Evolutionary conservation across 495 filamentous ascomycete genomes (phyloP).

Genomic region (Staphylotrichum tortipilum): DNA sequence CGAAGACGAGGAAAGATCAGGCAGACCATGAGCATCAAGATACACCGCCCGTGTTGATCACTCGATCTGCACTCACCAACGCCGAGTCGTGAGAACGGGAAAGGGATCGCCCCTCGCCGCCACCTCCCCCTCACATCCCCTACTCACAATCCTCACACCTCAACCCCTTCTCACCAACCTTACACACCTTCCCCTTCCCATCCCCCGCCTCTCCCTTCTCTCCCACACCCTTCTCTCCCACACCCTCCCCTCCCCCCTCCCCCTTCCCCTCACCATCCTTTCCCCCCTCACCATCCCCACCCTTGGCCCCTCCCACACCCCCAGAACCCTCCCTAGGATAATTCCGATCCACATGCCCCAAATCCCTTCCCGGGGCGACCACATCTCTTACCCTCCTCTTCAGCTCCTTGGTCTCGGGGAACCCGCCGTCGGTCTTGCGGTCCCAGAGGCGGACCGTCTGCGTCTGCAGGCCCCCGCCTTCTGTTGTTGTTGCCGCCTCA

Average conservation of each 20-base stretch:
- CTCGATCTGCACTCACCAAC: too few species aligned
- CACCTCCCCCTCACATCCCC: neutral
- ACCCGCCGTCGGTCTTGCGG: conserved; percentile 78
- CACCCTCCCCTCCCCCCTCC: neutral
- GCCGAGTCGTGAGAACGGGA: too few species aligned
- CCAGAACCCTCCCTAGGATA: conserved; percentile 8
- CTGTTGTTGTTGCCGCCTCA: neutral
- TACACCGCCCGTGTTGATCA: too few species aligned
- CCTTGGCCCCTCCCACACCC: neutral
- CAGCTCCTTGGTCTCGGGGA: conserved; percentile 86
- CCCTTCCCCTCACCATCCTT: neutral
- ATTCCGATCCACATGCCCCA: conserved; percentile 73
- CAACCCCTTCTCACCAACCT: neutral
- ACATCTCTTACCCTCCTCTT: conserved; percentile 81
- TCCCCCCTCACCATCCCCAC: neutral
- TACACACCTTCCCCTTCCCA: neutral
- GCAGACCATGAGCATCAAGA: too few species aligned
- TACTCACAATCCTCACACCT: conserved; percentile 43
- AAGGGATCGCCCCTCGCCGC: too few species aligned
- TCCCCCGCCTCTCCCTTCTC: neutral
- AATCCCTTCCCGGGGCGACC: conserved; percentile 63
- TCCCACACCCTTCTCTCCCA: neutral
- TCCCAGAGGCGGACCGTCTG: too few species aligned
- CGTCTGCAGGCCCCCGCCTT: too few species aligned
- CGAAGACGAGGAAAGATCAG: too few species aligned